These are phyloP conservation scores for Suillus bovinus DNA, from an alignment of 768 basidiomycete species.

Conservation along the genomic window DNA sequence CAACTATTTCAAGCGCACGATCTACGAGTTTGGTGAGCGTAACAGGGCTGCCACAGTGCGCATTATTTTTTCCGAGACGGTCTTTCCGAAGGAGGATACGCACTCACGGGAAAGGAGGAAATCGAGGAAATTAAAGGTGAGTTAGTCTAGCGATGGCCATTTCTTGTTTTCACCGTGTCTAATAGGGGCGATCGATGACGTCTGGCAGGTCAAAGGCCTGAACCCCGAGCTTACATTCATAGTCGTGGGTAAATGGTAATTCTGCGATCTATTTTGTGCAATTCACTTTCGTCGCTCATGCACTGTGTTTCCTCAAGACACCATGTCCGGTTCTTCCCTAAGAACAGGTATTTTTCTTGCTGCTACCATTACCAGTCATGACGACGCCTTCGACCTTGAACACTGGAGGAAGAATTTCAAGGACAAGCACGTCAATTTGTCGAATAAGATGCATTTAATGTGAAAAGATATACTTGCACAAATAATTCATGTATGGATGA, in stretches of 20 bases:
- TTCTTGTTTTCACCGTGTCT: not conserved
- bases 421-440: too few relatives aligned
- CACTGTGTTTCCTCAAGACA: slow-evolving; percentile 37
- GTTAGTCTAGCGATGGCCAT: not conserved
- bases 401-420: too few relatives aligned
- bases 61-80: slow-evolving; percentile 53
- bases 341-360: slow-evolving; percentile 24
- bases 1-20: not conserved
- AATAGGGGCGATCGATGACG: slow-evolving; percentile 28
- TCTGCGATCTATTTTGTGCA: not conserved
- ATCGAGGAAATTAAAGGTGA: slow-evolving; percentile 46
- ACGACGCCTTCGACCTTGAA: slow-evolving; percentile 26
- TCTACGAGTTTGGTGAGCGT: too few relatives aligned
- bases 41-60: slow-evolving; percentile 20
- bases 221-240: slow-evolving; percentile 50
- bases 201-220: slow-evolving; percentile 21
- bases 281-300: not conserved
- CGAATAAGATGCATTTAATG: too few relatives aligned
- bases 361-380: slow-evolving; percentile 33
- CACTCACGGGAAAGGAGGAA: slow-evolving; percentile 41
- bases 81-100: slow-evolving; percentile 54
- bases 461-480: not conserved
- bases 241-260: too few relatives aligned
- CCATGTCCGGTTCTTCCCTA: slow-evolving; percentile 52
- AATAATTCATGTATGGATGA: not conserved